A percentile compares a stretch with the other conserved stretches of the same genome.
phyloP scores from a whole-genome alignment of 352 stramenopile genomes.

The Phytophthora hibernalis region DNA sequence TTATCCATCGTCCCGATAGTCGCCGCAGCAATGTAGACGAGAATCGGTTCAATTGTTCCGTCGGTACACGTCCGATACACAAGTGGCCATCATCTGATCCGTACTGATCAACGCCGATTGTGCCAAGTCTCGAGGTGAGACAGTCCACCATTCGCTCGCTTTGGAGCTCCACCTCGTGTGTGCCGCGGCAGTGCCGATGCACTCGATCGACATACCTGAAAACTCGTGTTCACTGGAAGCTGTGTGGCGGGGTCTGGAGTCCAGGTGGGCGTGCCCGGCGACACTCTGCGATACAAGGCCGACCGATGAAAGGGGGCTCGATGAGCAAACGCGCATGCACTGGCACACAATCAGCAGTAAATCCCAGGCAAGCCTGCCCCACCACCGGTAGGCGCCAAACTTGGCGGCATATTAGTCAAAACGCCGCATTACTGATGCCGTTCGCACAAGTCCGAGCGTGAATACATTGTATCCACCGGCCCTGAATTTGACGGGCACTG shows the following conservation, averaged over 20 bases:
- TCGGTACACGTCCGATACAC: not conserved
- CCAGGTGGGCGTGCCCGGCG: too few species aligned
- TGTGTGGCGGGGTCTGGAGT: not conserved
- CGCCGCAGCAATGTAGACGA: slow-evolving; percentile 7
- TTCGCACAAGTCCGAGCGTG: not conserved
- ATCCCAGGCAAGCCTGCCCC: not conserved
- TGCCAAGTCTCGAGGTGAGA: slow-evolving; percentile 8
- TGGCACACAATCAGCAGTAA: not conserved
- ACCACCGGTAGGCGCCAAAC: not conserved
- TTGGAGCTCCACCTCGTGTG: not conserved
- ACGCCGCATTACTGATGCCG: not conserved
- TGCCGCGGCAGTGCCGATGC: not conserved
- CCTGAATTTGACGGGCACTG: slow-evolving; percentile 2
- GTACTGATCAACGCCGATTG: slow-evolving; percentile 19
- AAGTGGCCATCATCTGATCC: slow-evolving; percentile 16
- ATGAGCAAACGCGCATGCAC: not conserved
- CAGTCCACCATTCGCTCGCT: slow-evolving; percentile 5
- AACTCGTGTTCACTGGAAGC: too few species aligned
- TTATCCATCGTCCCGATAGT: slow-evolving; percentile 11
- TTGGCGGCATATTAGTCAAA: not conserved
- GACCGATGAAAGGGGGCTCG: not conserved
- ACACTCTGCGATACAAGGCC: not conserved
- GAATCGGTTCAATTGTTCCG: too few species aligned
- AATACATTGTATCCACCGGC: too few species aligned
- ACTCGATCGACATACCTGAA: not conserved